Conservation (phyloP, 2,329 filamentous ascomycete genomes). For the Colletotrichum magnum region DNA sequence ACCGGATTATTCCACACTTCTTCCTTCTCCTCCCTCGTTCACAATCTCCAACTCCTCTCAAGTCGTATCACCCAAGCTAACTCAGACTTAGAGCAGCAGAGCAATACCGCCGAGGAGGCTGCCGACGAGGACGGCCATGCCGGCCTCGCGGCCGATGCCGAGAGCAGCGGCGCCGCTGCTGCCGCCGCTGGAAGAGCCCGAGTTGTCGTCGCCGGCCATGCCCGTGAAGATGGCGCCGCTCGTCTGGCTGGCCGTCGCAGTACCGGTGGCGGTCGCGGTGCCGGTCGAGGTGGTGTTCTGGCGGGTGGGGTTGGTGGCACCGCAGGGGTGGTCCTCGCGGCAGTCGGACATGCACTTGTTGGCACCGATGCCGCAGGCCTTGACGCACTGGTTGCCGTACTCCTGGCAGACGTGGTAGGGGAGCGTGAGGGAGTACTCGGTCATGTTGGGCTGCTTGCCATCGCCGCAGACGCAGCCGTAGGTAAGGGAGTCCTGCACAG, state of each 20-base stretch:
- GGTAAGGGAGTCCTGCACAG: constrained; percentile 66
- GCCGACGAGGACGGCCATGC: constrained; percentile 54
- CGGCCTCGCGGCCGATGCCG: constrained; percentile 54
- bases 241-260: constrained; percentile 49
- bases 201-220: constrained; percentile 40
- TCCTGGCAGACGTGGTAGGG: constrained; percentile 83
- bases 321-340: constrained; percentile 78
- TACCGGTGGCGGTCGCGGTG: constrained; percentile 56
- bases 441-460: constrained; percentile 77
- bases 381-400: constrained; percentile 79
- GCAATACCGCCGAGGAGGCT: constrained; percentile 58
- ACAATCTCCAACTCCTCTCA: no score
- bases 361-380: constrained; percentile 66
- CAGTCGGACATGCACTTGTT: constrained; percentile 73
- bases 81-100: constrained; percentile 46
- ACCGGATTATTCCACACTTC: no score
- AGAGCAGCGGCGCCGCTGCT: constrained; percentile 49
- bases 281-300: constrained; percentile 68
- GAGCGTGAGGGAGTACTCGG: constrained; percentile 83
- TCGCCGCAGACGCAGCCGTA: constrained; percentile 82
- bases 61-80: background rate
- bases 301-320: constrained; percentile 74
- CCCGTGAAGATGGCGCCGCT: constrained; percentile 56
- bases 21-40: background rate
- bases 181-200: constrained; percentile 43